phyloP scores from a whole-genome alignment of 306 rosid genomes.

The Medicago arabica region DNA sequence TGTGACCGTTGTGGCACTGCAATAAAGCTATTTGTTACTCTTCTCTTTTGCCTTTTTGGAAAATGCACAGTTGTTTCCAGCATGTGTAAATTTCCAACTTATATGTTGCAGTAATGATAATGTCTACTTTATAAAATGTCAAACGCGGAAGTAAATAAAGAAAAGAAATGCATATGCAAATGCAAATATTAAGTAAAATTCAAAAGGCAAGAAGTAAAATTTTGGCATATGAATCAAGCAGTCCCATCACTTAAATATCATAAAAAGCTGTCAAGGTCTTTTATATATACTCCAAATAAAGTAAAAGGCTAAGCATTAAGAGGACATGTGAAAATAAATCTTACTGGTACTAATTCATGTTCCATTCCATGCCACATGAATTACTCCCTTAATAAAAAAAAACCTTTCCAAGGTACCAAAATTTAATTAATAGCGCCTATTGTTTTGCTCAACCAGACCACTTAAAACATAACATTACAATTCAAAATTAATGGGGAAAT shows the following conservation, averaged over 20 bases:
- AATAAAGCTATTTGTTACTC: conserved; percentile 39
- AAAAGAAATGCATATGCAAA: neutral
- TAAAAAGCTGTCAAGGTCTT: neutral
- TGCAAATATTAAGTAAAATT: neutral
- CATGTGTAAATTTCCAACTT: neutral
- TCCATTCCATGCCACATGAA: neutral
- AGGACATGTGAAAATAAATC: too few relatives aligned
- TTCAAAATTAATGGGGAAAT: neutral
- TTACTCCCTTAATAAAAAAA: neutral
- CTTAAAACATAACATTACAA: neutral
- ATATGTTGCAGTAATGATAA: neutral
- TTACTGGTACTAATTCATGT: too few relatives aligned
- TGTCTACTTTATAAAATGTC: neutral
- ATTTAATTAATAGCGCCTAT: neutral
- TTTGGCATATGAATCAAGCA: neutral
- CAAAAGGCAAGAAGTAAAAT: neutral
- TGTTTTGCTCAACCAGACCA: neutral
- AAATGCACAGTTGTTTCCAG: neutral
- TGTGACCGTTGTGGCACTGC: conserved; percentile 96
- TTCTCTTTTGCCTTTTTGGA: neutral
- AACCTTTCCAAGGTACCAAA: neutral
- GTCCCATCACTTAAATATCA: neutral
- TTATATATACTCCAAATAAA: too few relatives aligned
- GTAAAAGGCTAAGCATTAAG: too few relatives aligned
- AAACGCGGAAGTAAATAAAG: conserved; percentile 2